Evolutionary conservation across 1,139 yeast species (phyloP), one percentile per base, ranked within the genome.

Genomic region (Candida sp.): DNA sequence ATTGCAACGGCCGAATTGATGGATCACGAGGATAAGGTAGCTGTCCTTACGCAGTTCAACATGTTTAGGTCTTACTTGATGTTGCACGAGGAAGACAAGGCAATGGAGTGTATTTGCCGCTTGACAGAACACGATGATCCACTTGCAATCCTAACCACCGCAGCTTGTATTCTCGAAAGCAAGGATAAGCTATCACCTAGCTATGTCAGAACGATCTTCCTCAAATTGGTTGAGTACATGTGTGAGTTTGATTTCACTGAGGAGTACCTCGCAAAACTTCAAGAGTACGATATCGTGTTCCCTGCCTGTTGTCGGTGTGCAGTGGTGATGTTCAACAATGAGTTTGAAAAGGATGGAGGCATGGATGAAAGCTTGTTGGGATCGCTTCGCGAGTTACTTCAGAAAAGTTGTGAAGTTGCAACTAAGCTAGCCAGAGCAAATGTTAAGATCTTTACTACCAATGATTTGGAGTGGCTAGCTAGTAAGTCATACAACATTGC

Each of bases 11-110:
- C n/a, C 4, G 28, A 43, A 3, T 30, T 37, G 9, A 49, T 53
- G 53, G 53, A 51, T 8, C 50, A 54, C 0, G 47, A 39, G 1
- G 62, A 62, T 9, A 52, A 59, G 34, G 28, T 42, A 1, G 45
- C 58, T 8, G 54, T 63, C 8, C 49, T 67, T 5, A 57, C 70
- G 0, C 67, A 63, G 42, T 67, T 65, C 39, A 64, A 67, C 48
- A 47, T 60, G 49, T 70, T 67, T 52, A 58, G 59, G 40, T 53
- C 61, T 1, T 55, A 56, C 30, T 42, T 61, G 3, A 39, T 51
- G 3, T 38, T 54, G 8, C 52, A 54, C 3, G 54, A 62, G n/a
- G 59, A 56, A 8, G 35, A 33, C 2, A 48, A 49, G 3, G 50
- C 57, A 3, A 12, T 51, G 11, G 37, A 39, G 2, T 52, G 55